These are phyloP conservation scores for Starmerella sp. DNA, from an alignment of 805 yeast genomes.

Conservation along the genomic window DNA sequence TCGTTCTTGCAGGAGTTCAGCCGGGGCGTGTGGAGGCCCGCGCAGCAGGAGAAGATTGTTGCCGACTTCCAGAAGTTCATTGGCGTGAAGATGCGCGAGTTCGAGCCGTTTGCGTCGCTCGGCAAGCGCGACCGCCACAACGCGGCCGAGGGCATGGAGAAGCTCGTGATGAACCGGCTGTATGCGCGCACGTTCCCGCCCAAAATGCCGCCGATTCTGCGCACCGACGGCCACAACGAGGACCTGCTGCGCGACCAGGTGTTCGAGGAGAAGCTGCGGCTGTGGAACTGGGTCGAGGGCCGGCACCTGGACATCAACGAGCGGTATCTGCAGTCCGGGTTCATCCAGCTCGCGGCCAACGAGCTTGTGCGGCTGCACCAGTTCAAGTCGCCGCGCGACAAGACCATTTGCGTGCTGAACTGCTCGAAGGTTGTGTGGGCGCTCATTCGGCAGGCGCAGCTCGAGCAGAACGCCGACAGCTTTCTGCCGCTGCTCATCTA, in stretches of 20 bases:
- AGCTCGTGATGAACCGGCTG: conserved; percentile 77
- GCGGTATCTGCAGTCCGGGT: conserved; percentile 38
- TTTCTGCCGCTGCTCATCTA: conserved; percentile 83
- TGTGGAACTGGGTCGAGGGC: conserved; percentile 63
- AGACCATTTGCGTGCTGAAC: conserved; percentile 79
- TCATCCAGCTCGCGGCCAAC: conserved; percentile 52
- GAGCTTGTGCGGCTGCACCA: conserved; percentile 70
- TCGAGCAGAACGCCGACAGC: conserved; percentile 82
- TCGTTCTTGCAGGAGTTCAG: conserved; percentile 73
- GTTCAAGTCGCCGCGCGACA: conserved; percentile 90
- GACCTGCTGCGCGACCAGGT: conserved; percentile 53
- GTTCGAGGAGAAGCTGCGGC: conserved; percentile 42
- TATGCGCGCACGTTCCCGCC: conserved; percentile 77
- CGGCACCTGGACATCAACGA: conserved; percentile 65
- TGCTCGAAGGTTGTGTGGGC: conserved; percentile 90
- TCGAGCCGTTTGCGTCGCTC: conserved; percentile 54
- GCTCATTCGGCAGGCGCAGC: conserved; percentile 52
- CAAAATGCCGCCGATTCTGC: conserved; percentile 36
- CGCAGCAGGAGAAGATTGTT: conserved; percentile 68
- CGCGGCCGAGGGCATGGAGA: conserved; percentile 84
- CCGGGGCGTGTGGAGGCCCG: conserved; percentile 55
- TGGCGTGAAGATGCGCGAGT: conserved; percentile 30
- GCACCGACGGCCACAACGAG: conserved; percentile 45
- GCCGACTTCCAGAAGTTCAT: conserved; percentile 68
- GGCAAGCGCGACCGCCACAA: conserved; percentile 47